Evolutionary conservation across 805 yeast genomes (phyloP), one percentile per base, ranked within the genome.

Genomic region (Ogataea sp.): DNA sequence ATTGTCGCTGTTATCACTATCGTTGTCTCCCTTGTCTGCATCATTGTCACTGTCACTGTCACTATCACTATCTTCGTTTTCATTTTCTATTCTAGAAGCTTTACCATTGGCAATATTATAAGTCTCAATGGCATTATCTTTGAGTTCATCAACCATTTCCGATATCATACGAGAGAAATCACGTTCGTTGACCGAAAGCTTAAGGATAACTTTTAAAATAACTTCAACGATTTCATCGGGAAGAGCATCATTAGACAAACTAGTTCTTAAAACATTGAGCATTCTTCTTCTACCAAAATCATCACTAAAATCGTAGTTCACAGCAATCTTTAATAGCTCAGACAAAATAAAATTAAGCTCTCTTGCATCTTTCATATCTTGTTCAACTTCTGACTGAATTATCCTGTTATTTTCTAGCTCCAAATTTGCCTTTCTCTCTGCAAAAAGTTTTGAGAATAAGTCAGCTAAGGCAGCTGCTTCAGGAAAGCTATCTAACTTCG

Each of bases 241-340:
- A 20, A 83, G 63, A 14, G 71, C 65, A 38, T 76, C 81, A 32
- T 73, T 68, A 1, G 80, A 69, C 41, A 83, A 62, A n/a, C 79
- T 65, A 18, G 75, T 65, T 63, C 86, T 68, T 4, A 80, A 59
- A 2, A 75, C 68, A 24, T 67, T 70, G 30, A 83, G 61, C 75
- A 87, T 77, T 34, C 78, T 77, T 56, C 95, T 72, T 53, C 96
- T 74, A 17, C 97, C 96, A 35, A 83, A 73, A 58, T 89, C 96
- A 63, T 93, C 97, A 49, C 87, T 81, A 52, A 77, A 87, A 56
- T 93, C 97, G 53, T 82, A 83, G 29, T 75, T 73, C 23, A 72
- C 71, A 1, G 89, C 80, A 21, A 86, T 72, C 9, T 65, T 58
- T 29, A 90, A 55, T 17, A 90, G 58, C 57, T 93, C 96, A 42